Evolutionary conservation across 2,329 filamentous ascomycete genomes (phyloP).

Genomic region (Pseudopyricularia cyperi): DNA sequence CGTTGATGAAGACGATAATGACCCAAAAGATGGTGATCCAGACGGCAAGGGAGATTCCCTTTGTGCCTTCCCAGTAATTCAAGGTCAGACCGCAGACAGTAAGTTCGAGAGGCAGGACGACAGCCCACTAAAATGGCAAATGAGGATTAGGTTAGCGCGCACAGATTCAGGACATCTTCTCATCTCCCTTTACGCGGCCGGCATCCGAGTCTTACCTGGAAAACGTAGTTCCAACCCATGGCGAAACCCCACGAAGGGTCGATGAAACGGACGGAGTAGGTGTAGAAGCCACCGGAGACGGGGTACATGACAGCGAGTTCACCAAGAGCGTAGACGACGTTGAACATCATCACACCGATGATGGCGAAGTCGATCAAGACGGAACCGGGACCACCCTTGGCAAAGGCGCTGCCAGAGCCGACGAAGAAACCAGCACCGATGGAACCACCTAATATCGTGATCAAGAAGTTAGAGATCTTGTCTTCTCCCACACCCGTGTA

Average conservation of each 20-base stretch:
- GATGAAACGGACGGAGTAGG: slow-evolving; percentile 47
- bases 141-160: too few species aligned
- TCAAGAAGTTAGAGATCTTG: neutral
- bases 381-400: slow-evolving; percentile 31
- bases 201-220: slow-evolving; percentile 13
- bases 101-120: slow-evolving; percentile 35
- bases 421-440: slow-evolving; percentile 53
- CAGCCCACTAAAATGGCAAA: slow-evolving; percentile 23
- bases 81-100: slow-evolving; percentile 38
- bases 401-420: slow-evolving; percentile 41
- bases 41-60: slow-evolving; percentile 22
- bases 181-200: too few species aligned
- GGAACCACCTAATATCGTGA: slow-evolving; percentile 26
- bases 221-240: slow-evolving; percentile 36
- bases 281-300: slow-evolving; percentile 50
- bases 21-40: slow-evolving; percentile 42
- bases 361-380: slow-evolving; percentile 38
- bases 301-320: slow-evolving; percentile 50
- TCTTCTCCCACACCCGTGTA: neutral
- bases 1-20: slow-evolving; percentile 34
- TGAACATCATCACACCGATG: slow-evolving; percentile 48
- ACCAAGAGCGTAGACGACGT: slow-evolving; percentile 47
- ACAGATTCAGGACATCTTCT: too few species aligned
- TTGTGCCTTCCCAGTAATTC: slow-evolving; percentile 33
- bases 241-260: slow-evolving; percentile 47